A percentile compares a stretch with the other conserved stretches of the same genome.
These are phyloP conservation scores for Coemansia sp. DNA, from an alignment of 192 early-diverging fungal species.

Conservation along the genomic window DNA sequence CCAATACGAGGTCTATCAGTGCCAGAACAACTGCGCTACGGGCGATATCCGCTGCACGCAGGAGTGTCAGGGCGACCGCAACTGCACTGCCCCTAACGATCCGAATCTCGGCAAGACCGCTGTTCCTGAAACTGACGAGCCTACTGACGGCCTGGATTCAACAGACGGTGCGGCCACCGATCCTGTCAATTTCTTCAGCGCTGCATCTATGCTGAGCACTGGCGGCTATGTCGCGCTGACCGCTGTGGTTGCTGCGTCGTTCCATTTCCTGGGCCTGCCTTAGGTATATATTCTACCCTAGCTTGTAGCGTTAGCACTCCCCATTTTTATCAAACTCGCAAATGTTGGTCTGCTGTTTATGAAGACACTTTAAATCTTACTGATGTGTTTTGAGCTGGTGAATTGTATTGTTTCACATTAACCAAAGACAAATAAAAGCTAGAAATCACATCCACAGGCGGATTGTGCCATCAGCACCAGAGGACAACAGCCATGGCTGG, in stretches of 20 bases:
- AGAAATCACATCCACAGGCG: slow-evolving; percentile 75
- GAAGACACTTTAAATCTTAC: neutral
- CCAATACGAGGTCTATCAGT: slow-evolving; percentile 49
- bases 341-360: neutral
- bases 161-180: slow-evolving; percentile 16
- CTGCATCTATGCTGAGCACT: slow-evolving; percentile 30
- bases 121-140: slow-evolving; percentile 29
- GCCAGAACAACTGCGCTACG: slow-evolving; percentile 54
- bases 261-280: slow-evolving; percentile 37
- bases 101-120: slow-evolving; percentile 48
- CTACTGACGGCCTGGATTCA: slow-evolving; percentile 41
- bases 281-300: slow-evolving; percentile 1
- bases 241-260: slow-evolving; percentile 37
- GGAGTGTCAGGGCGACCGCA: slow-evolving; percentile 52
- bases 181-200: slow-evolving; percentile 49
- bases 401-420: neutral
- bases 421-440: neutral
- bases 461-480: slow-evolving; percentile 86
- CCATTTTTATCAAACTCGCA: neutral
- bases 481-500: slow-evolving; percentile 95
- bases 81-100: slow-evolving; percentile 55
- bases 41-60: slow-evolving; percentile 56
- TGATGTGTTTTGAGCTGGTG: neutral
- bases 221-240: slow-evolving; percentile 42
- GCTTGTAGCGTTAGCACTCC: neutral